A percentile compares a stretch with the other conserved stretches of the same genome.
These are phyloP conservation scores for Mentha longifolia DNA, from an alignment of 257 asterid species.

Conservation along the genomic window DNA sequence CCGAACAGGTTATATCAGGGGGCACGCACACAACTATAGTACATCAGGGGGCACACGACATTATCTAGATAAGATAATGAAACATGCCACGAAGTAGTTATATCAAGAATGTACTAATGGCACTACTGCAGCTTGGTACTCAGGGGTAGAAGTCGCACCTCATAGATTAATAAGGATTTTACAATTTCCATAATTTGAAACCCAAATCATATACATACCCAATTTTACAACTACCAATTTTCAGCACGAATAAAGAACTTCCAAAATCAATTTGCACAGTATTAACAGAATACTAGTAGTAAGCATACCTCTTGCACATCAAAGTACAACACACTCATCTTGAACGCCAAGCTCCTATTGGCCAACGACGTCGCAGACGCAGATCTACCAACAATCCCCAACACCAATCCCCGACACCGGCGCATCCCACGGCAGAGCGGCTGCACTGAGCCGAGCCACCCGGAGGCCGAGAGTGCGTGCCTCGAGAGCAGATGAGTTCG, in stretches of 20 bases:
- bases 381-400: slow-evolving; percentile 97
- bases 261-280: slow-evolving; percentile 12
- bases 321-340: slow-evolving; percentile 92
- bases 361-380: slow-evolving; percentile 93
- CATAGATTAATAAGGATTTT: neutral
- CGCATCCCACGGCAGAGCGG: slow-evolving; percentile 95
- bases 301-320: slow-evolving; percentile 77
- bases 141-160: neutral
- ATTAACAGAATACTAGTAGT: neutral
- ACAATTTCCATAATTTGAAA: slow-evolving; percentile 21
- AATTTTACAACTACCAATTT: neutral
- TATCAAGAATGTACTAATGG: neutral
- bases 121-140: neutral
- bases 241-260: slow-evolving; percentile 9
- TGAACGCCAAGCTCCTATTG: slow-evolving; percentile 87
- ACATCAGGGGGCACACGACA: neutral
- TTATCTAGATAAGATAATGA: neutral
- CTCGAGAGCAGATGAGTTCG: slow-evolving; percentile 94
- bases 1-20: neutral
- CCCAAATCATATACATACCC: neutral
- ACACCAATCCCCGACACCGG: slow-evolving; percentile 65
- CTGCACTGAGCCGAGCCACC: slow-evolving; percentile 99
- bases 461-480: slow-evolving; percentile 88
- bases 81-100: neutral
- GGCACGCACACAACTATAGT: neutral